Conservation (phyloP, 345 rosid species). For the Lepidium sativum region DNA sequence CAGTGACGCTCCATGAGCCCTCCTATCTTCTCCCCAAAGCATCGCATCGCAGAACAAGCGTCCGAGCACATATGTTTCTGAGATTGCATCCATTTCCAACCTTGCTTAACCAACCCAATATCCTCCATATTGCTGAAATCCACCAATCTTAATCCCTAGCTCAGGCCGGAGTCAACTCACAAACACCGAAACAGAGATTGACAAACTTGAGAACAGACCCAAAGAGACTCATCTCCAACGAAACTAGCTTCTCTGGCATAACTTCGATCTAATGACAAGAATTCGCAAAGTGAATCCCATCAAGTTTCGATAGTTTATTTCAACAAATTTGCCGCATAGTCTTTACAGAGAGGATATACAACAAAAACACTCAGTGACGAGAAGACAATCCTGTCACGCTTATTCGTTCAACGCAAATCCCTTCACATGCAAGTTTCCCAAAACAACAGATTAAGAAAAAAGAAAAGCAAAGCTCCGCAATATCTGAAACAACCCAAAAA, state of each 20-base stretch:
- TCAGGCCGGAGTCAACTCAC: background rate
- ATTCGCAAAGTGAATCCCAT: background rate
- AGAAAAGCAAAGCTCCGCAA: conserved; percentile 27
- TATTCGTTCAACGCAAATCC: conserved; percentile 39
- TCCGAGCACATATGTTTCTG: conserved; percentile 51
- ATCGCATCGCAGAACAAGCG: conserved; percentile 32
- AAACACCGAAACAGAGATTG: too few relatives aligned
- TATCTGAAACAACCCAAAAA: conserved; percentile 18
- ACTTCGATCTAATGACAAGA: background rate
- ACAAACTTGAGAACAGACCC: background rate
- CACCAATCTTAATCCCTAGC: background rate
- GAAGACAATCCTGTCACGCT: conserved; percentile 38
- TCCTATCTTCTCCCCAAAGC: conserved; percentile 47
- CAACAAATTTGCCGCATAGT: conserved; percentile 11
- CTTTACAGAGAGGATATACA: conserved; percentile 8
- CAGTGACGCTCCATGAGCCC: conserved; percentile 66
- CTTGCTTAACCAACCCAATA: conserved; percentile 76
- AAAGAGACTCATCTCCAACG: background rate
- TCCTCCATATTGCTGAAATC: conserved; percentile 64
- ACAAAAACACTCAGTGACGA: background rate
- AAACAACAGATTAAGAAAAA: background rate
- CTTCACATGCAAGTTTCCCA: conserved; percentile 54
- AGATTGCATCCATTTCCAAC: conserved; percentile 77
- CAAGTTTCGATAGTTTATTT: conserved; percentile 6
- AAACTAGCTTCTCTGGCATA: conserved; percentile 13